phyloP scores from a whole-genome alignment of 495 filamentous ascomycete genomes.

The Talaromyces adpressus region DNA sequence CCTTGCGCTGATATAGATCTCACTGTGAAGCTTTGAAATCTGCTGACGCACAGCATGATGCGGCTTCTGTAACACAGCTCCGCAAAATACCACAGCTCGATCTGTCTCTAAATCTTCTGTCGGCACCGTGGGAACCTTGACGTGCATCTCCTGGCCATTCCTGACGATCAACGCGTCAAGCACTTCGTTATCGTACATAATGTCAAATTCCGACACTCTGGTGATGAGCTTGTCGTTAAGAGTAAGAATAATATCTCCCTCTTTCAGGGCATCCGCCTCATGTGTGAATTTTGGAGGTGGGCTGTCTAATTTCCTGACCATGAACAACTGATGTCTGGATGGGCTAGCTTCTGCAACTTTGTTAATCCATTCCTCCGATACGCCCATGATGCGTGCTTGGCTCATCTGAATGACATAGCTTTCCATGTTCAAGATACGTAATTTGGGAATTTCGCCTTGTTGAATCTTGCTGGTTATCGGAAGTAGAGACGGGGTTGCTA shows the following conservation, averaged over 20 bases:
- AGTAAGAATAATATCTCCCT: conserved; percentile 89
- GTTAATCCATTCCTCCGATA: conserved; percentile 90
- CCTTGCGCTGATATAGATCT: conserved; percentile 90
- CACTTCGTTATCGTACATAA: conserved; percentile 87
- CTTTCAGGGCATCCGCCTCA: conserved; percentile 50
- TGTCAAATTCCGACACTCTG: conserved; percentile 81
- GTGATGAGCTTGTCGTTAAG: conserved; percentile 91
- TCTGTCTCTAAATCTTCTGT: conserved; percentile 90
- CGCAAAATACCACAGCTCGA: conserved; percentile 88
- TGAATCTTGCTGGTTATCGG: conserved; percentile 82
- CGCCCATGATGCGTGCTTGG: conserved; percentile 96
- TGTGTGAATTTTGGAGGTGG: conserved; percentile 42
- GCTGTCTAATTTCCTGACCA: conserved; percentile 90
- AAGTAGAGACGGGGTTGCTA: conserved; percentile 80
- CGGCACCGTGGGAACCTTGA: conserved; percentile 78
- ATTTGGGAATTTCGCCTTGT: conserved; percentile 64
- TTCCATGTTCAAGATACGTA: conserved; percentile 89
- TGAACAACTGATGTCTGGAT: conserved; percentile 91
- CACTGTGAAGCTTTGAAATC: conserved; percentile 90
- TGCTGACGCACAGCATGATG: conserved; percentile 97
- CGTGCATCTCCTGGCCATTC: conserved; percentile 66
- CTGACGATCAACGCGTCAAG: conserved; percentile 86
- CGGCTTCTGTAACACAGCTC: conserved; percentile 84
- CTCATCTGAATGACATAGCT: conserved; percentile 94
- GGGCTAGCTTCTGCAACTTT: conserved; percentile 80